A percentile compares a stretch with the other conserved stretches of the same genome.
Evolutionary conservation across 495 filamentous ascomycete genomes (phyloP).

Genomic region (Xylaria telfairii): DNA sequence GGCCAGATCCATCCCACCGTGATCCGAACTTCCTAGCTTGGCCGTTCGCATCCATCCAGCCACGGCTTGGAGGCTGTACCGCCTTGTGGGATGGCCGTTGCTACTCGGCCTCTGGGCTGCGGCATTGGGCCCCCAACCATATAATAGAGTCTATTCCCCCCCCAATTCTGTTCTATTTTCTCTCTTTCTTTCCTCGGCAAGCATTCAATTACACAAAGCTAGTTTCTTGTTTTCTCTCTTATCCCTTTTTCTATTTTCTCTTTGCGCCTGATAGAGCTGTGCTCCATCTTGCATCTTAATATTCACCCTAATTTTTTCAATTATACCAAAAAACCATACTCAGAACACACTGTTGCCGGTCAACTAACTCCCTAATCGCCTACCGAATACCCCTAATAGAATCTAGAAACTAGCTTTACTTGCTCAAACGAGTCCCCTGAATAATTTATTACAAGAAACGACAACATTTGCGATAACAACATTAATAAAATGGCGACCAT

Average conservation of each 20-base stretch:
- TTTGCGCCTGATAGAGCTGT: conserved; percentile 59
- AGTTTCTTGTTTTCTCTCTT: conserved; percentile 58
- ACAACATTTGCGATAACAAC: conserved; percentile 50
- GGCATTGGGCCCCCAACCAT: conserved; percentile 42
- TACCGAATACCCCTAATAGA: conserved; percentile 49
- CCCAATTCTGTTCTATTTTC: conserved; percentile 44
- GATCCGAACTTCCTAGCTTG: conserved; percentile 22
- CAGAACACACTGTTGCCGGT: conserved; percentile 51
- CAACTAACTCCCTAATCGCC: conserved; percentile 50
- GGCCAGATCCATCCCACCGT: conserved; percentile 10
- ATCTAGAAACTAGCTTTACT: conserved; percentile 58
- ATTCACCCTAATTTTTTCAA: conserved; percentile 37
- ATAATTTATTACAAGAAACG: conserved; percentile 40
- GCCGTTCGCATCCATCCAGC: conserved; percentile 10
- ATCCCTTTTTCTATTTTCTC: conserved; percentile 56
- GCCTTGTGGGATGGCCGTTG: conserved; percentile 26
- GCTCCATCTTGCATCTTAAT: conserved; percentile 49
- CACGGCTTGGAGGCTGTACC: conserved; percentile 21
- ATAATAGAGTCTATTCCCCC: conserved; percentile 50
- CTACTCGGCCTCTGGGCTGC: conserved; percentile 30
- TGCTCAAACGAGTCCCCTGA: conserved; percentile 57
- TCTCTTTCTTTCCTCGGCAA: conserved; percentile 74
- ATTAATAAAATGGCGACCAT: conserved; percentile 76
- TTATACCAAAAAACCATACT: conserved; percentile 48
- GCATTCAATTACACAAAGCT: conserved; percentile 73